Conservation (phyloP, 2,329 filamentous ascomycete genomes). For the Gaeumannomyces sp. region DNA sequence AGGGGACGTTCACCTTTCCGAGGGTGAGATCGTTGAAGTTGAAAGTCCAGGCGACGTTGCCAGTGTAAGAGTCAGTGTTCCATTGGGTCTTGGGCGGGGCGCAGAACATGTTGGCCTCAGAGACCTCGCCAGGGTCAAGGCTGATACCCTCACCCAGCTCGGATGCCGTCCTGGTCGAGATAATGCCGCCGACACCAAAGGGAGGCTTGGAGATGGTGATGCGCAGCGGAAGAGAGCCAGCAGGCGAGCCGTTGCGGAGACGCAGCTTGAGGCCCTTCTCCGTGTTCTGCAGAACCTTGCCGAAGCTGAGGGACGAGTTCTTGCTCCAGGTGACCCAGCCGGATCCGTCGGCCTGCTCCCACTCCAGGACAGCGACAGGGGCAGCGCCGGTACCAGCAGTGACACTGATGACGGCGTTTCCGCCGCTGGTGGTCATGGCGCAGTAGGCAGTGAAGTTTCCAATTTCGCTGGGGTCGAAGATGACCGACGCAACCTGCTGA, state of each 20-base stretch:
- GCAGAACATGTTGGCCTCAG: slow-evolving; percentile 47
- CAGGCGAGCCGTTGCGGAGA: slow-evolving; percentile 45
- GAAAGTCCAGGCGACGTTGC: slow-evolving; percentile 46
- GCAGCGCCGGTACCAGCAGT: slow-evolving; percentile 42
- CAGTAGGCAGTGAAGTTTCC: slow-evolving; percentile 46
- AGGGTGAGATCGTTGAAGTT: slow-evolving; percentile 49
- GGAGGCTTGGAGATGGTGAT: slow-evolving; percentile 57
- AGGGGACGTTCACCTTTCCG: slow-evolving; percentile 46
- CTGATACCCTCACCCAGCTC: slow-evolving; percentile 52
- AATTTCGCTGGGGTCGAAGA: slow-evolving; percentile 37
- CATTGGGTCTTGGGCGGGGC: slow-evolving; percentile 50
- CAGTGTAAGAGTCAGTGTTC: slow-evolving; percentile 45
- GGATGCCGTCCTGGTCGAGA: slow-evolving; percentile 47
- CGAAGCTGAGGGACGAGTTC: slow-evolving; percentile 44
- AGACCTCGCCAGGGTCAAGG: slow-evolving; percentile 42
- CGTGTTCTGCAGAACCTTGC: slow-evolving; percentile 46
- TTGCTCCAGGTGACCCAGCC: slow-evolving; percentile 43
- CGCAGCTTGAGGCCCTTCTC: slow-evolving; percentile 43
- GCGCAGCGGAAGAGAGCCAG: slow-evolving; percentile 42
- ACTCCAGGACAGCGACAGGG: slow-evolving; percentile 46
- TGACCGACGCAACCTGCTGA: slow-evolving; percentile 34
- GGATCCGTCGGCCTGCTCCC: slow-evolving; percentile 43
- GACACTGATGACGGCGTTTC: slow-evolving; percentile 40
- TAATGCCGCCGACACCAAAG: slow-evolving; percentile 46
- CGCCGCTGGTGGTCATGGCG: slow-evolving; percentile 41